Conservation (phyloP, 2,329 filamentous ascomycete genomes). For the Neurospora sp. region DNA sequence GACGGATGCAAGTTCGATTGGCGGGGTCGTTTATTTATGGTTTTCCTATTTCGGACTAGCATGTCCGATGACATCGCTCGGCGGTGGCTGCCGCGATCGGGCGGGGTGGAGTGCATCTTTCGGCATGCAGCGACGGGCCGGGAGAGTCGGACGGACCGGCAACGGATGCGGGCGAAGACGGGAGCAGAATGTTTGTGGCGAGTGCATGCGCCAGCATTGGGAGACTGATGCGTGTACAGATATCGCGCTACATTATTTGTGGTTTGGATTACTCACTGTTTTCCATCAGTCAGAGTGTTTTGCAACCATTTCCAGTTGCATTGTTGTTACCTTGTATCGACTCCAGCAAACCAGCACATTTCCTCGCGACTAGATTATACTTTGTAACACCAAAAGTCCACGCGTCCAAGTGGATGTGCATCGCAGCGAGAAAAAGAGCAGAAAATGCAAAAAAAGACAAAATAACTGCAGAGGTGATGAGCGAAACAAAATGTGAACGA, state of each 20-base stretch:
- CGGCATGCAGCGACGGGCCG: neutral
- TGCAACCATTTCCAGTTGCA: neutral
- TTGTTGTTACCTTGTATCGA: neutral
- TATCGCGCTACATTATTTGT: neutral
- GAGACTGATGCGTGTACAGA: neutral
- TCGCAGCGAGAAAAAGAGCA: too few species aligned
- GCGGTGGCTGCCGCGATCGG: neutral
- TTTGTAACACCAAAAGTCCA: neutral
- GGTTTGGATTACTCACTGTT: neutral
- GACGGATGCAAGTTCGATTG: neutral
- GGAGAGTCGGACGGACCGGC: neutral
- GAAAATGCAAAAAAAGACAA: neutral
- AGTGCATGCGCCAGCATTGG: neutral
- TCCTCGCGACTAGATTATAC: neutral
- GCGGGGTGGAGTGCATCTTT: neutral
- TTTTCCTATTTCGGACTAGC: neutral
- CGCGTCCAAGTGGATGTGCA: neutral
- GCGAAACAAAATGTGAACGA: too few species aligned
- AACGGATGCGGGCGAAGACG: neutral
- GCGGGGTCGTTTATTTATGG: neutral
- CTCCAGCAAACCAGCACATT: neutral
- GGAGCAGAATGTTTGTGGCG: neutral
- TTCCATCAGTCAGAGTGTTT: neutral
- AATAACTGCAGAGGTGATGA: too few species aligned
- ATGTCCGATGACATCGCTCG: neutral